phyloP scores from a whole-genome alignment of 192 early-diverging fungal genomes.

The Coemansia sp. region DNA sequence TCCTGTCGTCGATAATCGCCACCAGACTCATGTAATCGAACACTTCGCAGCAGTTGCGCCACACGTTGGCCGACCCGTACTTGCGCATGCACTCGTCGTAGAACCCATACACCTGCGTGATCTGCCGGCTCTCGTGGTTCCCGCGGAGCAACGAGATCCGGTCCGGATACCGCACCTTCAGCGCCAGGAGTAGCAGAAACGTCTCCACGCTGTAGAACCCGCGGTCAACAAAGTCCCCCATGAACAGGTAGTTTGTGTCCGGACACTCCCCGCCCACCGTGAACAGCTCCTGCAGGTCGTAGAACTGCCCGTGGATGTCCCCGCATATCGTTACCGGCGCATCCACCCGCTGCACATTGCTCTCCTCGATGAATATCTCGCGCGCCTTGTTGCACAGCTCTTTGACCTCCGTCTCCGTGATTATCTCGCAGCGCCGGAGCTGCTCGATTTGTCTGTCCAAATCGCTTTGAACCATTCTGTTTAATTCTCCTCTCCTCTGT shows the following conservation, averaged over 20 bases:
- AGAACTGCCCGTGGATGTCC: slow-evolving; percentile 98
- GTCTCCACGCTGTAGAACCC: slow-evolving; percentile 98
- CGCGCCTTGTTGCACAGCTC: slow-evolving; percentile 92
- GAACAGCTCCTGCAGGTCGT: slow-evolving; percentile 94
- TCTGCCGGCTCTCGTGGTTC: slow-evolving; percentile 92
- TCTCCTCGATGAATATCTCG: slow-evolving; percentile 94
- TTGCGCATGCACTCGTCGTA: slow-evolving; percentile 97
- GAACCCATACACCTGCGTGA: slow-evolving; percentile 99
- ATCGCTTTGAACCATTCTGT: slow-evolving; percentile 54
- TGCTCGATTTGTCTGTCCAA: slow-evolving; percentile 81
- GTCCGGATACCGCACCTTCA: slow-evolving; percentile 93
- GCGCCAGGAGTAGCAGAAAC: slow-evolving; percentile 88
- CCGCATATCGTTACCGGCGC: slow-evolving; percentile 96
- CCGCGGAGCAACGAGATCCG: slow-evolving; percentile 91
- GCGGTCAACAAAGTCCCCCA: slow-evolving; percentile 97
- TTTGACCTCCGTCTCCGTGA: slow-evolving; percentile 90
- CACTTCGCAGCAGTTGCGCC: slow-evolving; percentile 97
- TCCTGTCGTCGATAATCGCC: slow-evolving; percentile 91
- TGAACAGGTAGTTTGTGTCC: slow-evolving; percentile 97
- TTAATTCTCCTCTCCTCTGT: neutral
- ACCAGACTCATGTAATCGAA: slow-evolving; percentile 96
- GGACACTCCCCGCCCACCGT: slow-evolving; percentile 92
- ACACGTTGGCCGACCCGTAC: slow-evolving; percentile 94
- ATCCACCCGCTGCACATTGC: slow-evolving; percentile 93
- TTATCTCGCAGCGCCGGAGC: slow-evolving; percentile 86